Evolutionary conservation across 73 alveolate species (phyloP).

Genomic region (Paramecium tetraurelia): DNA sequence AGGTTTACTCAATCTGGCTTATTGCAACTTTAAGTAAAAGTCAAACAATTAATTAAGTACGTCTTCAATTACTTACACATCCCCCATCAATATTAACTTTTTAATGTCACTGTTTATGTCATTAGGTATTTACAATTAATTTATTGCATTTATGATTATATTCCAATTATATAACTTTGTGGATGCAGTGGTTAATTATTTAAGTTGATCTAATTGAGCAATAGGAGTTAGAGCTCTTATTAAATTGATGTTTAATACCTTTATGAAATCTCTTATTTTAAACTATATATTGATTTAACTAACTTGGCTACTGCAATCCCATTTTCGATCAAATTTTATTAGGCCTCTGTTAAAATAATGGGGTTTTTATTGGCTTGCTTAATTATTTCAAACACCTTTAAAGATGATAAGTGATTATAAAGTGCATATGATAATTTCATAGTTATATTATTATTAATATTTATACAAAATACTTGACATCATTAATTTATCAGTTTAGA

Average conservation of each 20-base stretch:
- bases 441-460: neutral
- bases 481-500: neutral
- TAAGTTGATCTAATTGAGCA: neutral
- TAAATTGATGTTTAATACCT: neutral
- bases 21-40: neutral
- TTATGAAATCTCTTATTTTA: neutral
- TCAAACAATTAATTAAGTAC: neutral
- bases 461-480: neutral
- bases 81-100: constrained; percentile 25
- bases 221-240: constrained; percentile 18
- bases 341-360: neutral
- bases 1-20: neutral
- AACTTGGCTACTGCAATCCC: constrained; percentile 39
- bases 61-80: neutral
- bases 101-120: neutral
- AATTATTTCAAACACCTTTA: neutral
- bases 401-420: neutral
- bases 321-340: neutral
- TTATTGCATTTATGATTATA: neutral
- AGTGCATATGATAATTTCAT: neutral
- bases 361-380: neutral
- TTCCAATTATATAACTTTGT: constrained; percentile 25
- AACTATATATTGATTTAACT: neutral
- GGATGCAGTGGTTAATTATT: neutral
- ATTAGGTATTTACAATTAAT: neutral